phyloP scores from a whole-genome alignment of 768 basidiomycete genomes.

The Austroboletus eburneus region DNA sequence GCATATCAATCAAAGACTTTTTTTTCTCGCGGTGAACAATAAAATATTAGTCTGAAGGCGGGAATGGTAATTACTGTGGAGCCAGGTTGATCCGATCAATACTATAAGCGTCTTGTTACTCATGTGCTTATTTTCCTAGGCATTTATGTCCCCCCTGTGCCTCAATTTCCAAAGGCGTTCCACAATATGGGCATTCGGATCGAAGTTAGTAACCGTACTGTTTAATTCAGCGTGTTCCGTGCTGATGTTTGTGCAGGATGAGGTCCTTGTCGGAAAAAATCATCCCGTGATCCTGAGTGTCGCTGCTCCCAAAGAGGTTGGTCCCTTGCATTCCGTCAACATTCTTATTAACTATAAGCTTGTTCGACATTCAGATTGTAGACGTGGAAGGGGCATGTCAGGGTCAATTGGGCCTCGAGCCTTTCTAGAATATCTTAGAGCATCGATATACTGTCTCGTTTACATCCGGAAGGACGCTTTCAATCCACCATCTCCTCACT shows the following conservation, averaged over 20 bases:
- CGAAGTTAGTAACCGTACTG: conserved; percentile 47
- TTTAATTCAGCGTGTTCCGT: neutral
- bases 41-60: conserved; percentile 51
- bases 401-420: conserved; percentile 60
- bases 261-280: conserved; percentile 63
- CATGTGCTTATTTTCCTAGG: conserved; percentile 38
- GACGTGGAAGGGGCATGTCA: conserved; percentile 82
- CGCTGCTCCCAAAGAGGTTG: conserved; percentile 81
- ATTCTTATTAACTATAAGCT: conserved; percentile 4
- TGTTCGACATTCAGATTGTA: conserved; percentile 40
- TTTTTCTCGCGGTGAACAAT: conserved; percentile 10
- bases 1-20: no score
- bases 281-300: conserved; percentile 63
- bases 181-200: conserved; percentile 92
- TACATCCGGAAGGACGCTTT: conserved; percentile 1
- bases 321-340: conserved; percentile 2
- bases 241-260: conserved; percentile 44
- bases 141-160: conserved; percentile 80
- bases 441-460: conserved; percentile 1
- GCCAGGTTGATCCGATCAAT: conserved; percentile 49
- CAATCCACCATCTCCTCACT: conserved; percentile 12
- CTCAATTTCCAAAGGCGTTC: conserved; percentile 80
- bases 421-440: conserved; percentile 34
- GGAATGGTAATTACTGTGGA: conserved; percentile 95
- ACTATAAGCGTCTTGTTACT: neutral